These are phyloP conservation scores for Fusarium torreyae DNA, from an alignment of 2,329 filamentous ascomycete species.

Conservation along the genomic window DNA sequence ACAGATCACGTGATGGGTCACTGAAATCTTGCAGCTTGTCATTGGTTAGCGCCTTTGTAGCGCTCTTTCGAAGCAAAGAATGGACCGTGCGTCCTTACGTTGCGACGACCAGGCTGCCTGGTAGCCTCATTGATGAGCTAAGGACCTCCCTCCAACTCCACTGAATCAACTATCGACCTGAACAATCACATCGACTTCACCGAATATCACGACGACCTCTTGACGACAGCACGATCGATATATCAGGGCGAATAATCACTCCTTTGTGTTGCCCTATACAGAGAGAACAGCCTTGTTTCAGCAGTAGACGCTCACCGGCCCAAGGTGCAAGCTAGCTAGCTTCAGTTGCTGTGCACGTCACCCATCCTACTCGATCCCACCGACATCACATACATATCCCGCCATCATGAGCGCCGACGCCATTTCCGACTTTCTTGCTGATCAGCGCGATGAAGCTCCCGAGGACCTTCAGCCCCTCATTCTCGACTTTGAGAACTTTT, in stretches of 20 bases:
- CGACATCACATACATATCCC: conserved; percentile 30
- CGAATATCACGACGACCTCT: conserved; percentile 6
- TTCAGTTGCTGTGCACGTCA: conserved; percentile 44
- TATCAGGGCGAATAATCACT: neutral
- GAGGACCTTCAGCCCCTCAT: conserved; percentile 90
- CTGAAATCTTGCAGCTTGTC: conserved; percentile 35
- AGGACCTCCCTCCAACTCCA: conserved; percentile 44
- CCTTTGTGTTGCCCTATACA: neutral
- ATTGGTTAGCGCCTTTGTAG: conserved; percentile 23
- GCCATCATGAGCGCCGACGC: conserved; percentile 83
- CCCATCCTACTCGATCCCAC: conserved; percentile 25
- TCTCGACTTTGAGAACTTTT: conserved; percentile 93
- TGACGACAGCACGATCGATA: conserved; percentile 2
- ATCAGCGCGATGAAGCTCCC: conserved; percentile 89
- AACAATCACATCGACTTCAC: conserved; percentile 19
- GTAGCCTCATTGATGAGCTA: conserved; percentile 56
- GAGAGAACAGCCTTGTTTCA: conserved; percentile 2
- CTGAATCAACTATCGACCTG: conserved; percentile 37
- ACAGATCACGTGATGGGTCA: conserved; percentile 50
- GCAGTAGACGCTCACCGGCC: conserved; percentile 16
- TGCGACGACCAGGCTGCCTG: conserved; percentile 58
- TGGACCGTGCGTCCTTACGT: conserved; percentile 48
- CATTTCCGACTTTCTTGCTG: conserved; percentile 91
- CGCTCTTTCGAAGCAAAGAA: neutral
- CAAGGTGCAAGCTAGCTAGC: conserved; percentile 45